phyloP scores from a whole-genome alignment of 441 rosid genomes.

The Syzygium syzygioides region DNA sequence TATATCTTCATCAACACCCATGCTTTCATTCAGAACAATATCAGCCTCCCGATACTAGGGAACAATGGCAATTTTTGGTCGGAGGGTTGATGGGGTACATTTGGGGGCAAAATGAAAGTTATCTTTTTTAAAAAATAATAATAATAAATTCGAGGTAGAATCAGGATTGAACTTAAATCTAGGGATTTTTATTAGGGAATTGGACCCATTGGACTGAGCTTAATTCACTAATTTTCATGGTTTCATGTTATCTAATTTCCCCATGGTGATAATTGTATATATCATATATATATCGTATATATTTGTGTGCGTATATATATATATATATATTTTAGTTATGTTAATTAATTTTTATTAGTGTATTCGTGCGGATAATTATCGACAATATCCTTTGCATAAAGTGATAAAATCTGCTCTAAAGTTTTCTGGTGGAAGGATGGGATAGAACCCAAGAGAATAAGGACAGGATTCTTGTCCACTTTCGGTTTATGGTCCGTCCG shows the following conservation, averaged over 20 bases:
- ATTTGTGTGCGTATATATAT: no score
- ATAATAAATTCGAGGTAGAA: neutral
- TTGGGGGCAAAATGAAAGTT: neutral
- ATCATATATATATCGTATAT: no score
- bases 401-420: neutral
- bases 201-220: no score
- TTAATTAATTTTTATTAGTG: neutral
- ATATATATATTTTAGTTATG: no score
- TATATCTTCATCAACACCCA: neutral
- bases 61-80: neutral
- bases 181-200: neutral
- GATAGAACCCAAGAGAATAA: neutral
- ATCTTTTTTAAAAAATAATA: no score
- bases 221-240: neutral
- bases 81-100: neutral
- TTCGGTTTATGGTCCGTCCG: neutral
- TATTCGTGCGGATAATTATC: neutral
- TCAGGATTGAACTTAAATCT: neutral
- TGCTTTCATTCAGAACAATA: neutral
- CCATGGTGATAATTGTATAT: neutral
- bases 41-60: neutral
- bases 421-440: neutral
- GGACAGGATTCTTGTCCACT: neutral
- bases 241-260: neutral
- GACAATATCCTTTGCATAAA: neutral